These are phyloP conservation scores for Cephalotrichum gorgonifer DNA, from an alignment of 2,329 filamentous ascomycete genomes.

Conservation along the genomic window DNA sequence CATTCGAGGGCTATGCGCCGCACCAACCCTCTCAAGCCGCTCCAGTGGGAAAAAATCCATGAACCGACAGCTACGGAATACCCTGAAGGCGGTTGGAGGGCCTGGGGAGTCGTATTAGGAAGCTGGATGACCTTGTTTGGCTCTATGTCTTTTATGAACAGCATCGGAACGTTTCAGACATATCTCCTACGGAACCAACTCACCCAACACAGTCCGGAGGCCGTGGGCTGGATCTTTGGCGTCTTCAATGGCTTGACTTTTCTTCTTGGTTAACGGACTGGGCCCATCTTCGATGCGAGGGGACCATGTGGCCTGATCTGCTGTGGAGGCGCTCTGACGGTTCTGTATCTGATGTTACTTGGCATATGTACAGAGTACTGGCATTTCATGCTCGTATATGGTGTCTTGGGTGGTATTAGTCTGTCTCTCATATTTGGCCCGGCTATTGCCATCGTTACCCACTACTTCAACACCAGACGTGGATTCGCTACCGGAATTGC, in stretches of 20 bases:
- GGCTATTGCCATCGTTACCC: constrained; percentile 31
- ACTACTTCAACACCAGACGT: constrained; percentile 68
- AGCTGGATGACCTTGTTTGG: constrained; percentile 6
- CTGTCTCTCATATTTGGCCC: not conserved
- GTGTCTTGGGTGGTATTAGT: not conserved
- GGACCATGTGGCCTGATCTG: not conserved
- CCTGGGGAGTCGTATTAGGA: constrained; percentile 6
- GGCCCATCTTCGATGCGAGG: constrained; percentile 2
- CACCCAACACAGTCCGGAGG: not conserved
- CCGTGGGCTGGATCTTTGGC: not conserved
- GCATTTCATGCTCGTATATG: constrained; percentile 9
- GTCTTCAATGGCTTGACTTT: constrained; percentile 1
- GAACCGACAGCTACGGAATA: not conserved
- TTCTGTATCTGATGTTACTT: constrained; percentile 1
- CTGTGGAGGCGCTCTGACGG: not conserved
- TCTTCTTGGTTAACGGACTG: not conserved
- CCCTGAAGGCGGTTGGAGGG: constrained; percentile 6
- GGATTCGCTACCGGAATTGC: constrained; percentile 77
- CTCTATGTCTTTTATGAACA: constrained; percentile 7
- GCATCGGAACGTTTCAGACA: constrained; percentile 5
- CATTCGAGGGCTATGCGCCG: not conserved
- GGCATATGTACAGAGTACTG: constrained; percentile 7
- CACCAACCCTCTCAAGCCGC: not conserved
- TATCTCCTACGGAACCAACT: not conserved
- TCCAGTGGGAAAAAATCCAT: not conserved